Base-by-base conservation (phyloP, 2,329 filamentous ascomycete genomes). In the Rutstroemia sp. region DNA sequence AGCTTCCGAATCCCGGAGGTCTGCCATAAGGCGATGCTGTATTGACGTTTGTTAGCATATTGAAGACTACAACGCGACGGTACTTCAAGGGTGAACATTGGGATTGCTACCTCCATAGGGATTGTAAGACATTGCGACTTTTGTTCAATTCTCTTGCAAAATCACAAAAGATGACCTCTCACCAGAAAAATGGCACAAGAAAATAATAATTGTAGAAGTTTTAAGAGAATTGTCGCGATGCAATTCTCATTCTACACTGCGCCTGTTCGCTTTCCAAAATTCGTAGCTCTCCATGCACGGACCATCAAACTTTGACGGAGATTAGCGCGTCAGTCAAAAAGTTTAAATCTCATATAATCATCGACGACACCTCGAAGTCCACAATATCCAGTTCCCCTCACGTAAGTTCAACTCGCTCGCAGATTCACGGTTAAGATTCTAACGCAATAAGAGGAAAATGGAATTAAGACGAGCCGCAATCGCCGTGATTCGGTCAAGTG, bases 1-100 rank as follows among this genome's bases (percentile, higher is more conserved):
- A 91, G 56, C 78, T 79, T 63, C 82, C 82, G 74, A 87, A 95
- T 64, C 83, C 81, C 52, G 88, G 88, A 67, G 88, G 86, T 58
- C 82, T 80, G 67, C 86, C 88, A 76, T 91, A 95, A 46, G 67
- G 68, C 57, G 68, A 62, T 58, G 68, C 68, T 69, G 50, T 12
- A 34, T 18, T 5, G 19, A 41, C n/a, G 3, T 6, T 38, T 8
- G 46, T 44, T 19, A 18, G 27, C 27, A 46, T 37, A 16, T 21
- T 44, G 45, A 19, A 54, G 19, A 30, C 12, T 51, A 8, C 37
- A 23, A 47, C 9, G 42, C n/a, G 18, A 25, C 25, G 38, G 23
- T 52, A 52, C 58, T 34, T 12, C 23, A 50, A 21, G 23, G 25
- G 25, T 27, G 14, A 34, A 16, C 6, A 48, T 18, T 27, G 21